A percentile compares a stretch with the other conserved stretches of the same genome.
These are phyloP conservation scores for Chytriomyces hyalinus DNA, from an alignment of 192 early-diverging fungal genomes.

Conservation along the genomic window DNA sequence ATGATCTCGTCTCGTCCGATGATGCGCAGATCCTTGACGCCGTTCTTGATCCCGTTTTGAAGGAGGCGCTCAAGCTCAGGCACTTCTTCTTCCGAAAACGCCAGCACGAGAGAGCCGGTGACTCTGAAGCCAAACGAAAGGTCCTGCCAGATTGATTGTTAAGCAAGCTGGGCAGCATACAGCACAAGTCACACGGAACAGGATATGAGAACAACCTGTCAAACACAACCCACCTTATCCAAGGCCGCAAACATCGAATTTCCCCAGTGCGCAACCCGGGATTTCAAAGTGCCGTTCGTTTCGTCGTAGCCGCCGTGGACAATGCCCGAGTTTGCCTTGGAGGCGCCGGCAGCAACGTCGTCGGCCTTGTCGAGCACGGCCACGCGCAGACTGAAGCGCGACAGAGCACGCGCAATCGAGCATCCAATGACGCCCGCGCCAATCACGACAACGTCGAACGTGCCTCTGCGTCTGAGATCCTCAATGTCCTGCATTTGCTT, in stretches of 20 bases:
- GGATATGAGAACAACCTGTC: neutral
- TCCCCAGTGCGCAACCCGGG: conserved; percentile 39
- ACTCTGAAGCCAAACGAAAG: conserved; percentile 56
- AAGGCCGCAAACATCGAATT: conserved; percentile 47
- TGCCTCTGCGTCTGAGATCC: too few relatives aligned
- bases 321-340: conserved; percentile 41
- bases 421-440: conserved; percentile 55
- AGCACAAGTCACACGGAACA: neutral
- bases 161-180: too few relatives aligned
- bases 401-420: conserved; percentile 50
- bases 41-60: conserved; percentile 53
- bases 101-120: conserved; percentile 50
- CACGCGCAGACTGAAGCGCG: conserved; percentile 36
- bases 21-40: conserved; percentile 42
- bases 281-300: conserved; percentile 49
- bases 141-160: conserved; percentile 18
- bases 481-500: too few relatives aligned
- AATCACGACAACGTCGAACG: conserved; percentile 48
- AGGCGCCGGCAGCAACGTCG: conserved; percentile 49
- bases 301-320: conserved; percentile 60
- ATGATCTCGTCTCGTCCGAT: conserved; percentile 43
- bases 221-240: conserved; percentile 20
- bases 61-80: conserved; percentile 35
- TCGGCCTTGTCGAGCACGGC: conserved; percentile 48
- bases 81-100: conserved; percentile 40